Conservation (phyloP, 176 grass and related monocot species). For the Oryza australiensis region DNA sequence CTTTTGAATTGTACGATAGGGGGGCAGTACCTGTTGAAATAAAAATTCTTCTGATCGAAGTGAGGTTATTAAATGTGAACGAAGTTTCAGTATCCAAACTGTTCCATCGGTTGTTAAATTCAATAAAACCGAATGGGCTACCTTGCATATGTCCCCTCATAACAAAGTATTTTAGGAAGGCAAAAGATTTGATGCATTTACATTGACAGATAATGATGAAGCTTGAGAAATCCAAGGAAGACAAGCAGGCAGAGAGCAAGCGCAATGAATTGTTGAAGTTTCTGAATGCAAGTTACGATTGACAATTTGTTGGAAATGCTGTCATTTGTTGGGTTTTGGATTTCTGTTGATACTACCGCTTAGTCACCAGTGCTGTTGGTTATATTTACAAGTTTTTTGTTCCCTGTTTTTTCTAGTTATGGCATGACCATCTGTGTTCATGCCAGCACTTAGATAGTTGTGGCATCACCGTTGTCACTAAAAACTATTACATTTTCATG, state of each 20-base stretch:
- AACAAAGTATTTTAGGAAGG: not conserved
- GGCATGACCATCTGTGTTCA: not conserved
- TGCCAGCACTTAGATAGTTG: too few species aligned
- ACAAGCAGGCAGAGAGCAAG: slow-evolving; percentile 87
- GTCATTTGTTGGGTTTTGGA: not conserved
- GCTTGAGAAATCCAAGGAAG: slow-evolving; percentile 92
- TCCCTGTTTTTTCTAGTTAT: slow-evolving; percentile 6
- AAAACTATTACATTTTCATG: not conserved
- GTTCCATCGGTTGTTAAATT: not conserved
- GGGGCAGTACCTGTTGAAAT: not conserved
- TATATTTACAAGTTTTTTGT: not conserved
- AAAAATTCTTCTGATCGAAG: not conserved
- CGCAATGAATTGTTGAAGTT: slow-evolving; percentile 88
- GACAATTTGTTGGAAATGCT: not conserved
- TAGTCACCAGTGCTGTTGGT: not conserved
- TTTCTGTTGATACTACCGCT: not conserved
- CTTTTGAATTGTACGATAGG: not conserved
- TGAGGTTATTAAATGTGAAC: not conserved
- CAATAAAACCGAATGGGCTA: not conserved
- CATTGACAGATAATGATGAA: slow-evolving; percentile 80
- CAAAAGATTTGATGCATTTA: not conserved
- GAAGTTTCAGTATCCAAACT: not conserved
- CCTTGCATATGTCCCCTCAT: not conserved
- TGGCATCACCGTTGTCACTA: not conserved
- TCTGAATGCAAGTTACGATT: slow-evolving; percentile 93